Evolutionary conservation across 257 asterid species (phyloP).

Genomic region (Primulina huaijiensis): DNA sequence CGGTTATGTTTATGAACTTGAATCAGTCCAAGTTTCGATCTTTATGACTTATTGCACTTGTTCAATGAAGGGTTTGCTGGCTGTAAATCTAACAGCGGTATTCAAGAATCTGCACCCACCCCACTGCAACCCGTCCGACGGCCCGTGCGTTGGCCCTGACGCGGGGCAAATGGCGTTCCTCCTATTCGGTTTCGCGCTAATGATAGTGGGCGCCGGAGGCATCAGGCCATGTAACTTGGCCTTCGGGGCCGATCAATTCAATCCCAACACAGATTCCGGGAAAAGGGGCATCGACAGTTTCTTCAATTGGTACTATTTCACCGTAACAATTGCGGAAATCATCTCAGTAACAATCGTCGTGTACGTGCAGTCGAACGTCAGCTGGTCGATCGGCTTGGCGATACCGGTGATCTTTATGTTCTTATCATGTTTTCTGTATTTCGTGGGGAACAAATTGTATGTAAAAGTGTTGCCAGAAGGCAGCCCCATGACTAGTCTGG

Average conservation of each 20-base stretch:
- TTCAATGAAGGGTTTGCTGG: slow-evolving; percentile 42
- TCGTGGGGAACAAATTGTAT: slow-evolving; percentile 47
- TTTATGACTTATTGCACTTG: background rate
- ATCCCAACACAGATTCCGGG: slow-evolving; percentile 62
- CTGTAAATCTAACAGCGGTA: slow-evolving; percentile 55
- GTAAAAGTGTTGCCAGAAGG: slow-evolving; percentile 80
- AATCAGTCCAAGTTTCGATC: background rate
- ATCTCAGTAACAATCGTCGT: slow-evolving; percentile 65
- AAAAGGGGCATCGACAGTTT: slow-evolving; percentile 64
- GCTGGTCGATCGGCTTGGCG: slow-evolving; percentile 68
- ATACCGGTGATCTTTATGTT: slow-evolving; percentile 62
- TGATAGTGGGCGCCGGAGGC: slow-evolving; percentile 73
- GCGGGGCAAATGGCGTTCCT: slow-evolving; percentile 59
- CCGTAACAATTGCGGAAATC: slow-evolving; percentile 57
- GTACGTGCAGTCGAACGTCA: slow-evolving; percentile 64
- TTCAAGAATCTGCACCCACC: slow-evolving; percentile 67
- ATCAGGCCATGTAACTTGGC: slow-evolving; percentile 83
- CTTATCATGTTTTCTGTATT: slow-evolving; percentile 45
- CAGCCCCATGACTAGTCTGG: slow-evolving; percentile 57
- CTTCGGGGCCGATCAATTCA: slow-evolving; percentile 82
- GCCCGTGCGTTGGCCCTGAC: slow-evolving; percentile 42
- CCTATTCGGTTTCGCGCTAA: slow-evolving; percentile 51
- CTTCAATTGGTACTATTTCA: slow-evolving; percentile 84
- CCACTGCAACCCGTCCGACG: slow-evolving; percentile 29
- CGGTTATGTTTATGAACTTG: background rate